Evolutionary conservation across 345 rosid genomes (phyloP), one percentile per base, ranked within the genome.

Genomic region (Moringa oleifera): DNA sequence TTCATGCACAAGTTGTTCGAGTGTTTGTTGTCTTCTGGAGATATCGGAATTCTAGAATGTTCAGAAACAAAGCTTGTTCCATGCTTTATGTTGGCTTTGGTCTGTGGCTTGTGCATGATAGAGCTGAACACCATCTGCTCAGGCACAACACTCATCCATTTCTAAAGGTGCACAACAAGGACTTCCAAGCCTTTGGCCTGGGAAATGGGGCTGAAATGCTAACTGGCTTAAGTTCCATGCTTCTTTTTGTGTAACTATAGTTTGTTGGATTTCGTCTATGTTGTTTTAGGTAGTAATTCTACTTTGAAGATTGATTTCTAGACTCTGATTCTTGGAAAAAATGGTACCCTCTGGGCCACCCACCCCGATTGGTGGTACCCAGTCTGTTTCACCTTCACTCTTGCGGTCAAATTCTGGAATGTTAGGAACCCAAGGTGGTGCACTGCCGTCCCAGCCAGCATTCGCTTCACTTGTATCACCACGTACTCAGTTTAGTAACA

Each of bases 291-390:
- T 71, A 65, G 72, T 68, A 64, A 64, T 63, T 60, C 41, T 60
- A 57, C 20, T 62, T 71, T 67, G 11, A 55, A 54, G 71, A 69
- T 70, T 74, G 59, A 67, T 64, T 69, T 68, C 15, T 15, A 53
- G 71, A 53, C 66, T 57, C 62, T 72, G 50, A 64, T 55, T 62
- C 51, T 28, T 19, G 56, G 37, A 33, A 68, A 82, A 69, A 60
- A 95, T 95, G 99, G 84, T 87, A 50, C 94, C 89, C 36, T 81
- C 97, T 46, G 99, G 97, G 68, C 80, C 86, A 60, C 80, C 94
- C 31, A 78, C 85, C 62, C 91, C 97, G 13, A 77, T 83, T 61
- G 92, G 96, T 53, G 83, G 90, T 69, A 81, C 87, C 41, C 97
- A 83, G 75, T 72, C 83, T 50, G 87, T 78, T 71, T 66, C 88